Percentiles rank a stretch among this genome's conserved stretches.
These are phyloP conservation scores for Calophaca sinica DNA, from an alignment of 306 rosid genomes.

Conservation along the genomic window DNA sequence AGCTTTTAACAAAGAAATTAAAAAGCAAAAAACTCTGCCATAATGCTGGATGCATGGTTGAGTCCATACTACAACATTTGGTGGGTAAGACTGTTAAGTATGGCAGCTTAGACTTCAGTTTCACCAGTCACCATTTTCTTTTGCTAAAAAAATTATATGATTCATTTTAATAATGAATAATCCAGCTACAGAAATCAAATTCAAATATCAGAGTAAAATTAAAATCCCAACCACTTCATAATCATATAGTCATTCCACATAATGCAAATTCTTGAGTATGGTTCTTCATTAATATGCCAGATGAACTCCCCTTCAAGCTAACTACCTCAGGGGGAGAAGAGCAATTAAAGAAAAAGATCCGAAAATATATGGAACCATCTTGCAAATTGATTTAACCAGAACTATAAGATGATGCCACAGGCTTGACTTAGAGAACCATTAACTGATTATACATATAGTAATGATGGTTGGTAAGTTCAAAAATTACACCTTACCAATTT, in stretches of 20 bases:
- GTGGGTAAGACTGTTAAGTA: slow-evolving; percentile 21
- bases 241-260: slow-evolving; percentile 26
- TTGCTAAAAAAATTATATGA: not conserved
- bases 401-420: too few relatives aligned
- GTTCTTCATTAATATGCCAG: slow-evolving; percentile 32
- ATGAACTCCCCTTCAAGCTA: slow-evolving; percentile 28
- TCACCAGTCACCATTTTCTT: slow-evolving; percentile 9
- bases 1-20: not conserved
- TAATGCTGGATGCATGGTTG: slow-evolving; percentile 29
- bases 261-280: slow-evolving; percentile 9
- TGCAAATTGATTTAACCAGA: too few relatives aligned
- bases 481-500: slow-evolving; percentile 20
- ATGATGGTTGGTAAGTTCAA: slow-evolving; percentile 16
- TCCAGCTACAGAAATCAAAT: slow-evolving; percentile 17
- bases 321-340: slow-evolving; percentile 5
- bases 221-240: slow-evolving; percentile 25
- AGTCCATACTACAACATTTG: not conserved
- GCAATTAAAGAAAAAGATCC: not conserved
- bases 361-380: too few relatives aligned
- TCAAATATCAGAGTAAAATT: slow-evolving; percentile 22
- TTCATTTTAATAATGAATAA: slow-evolving; percentile 24
- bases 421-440: too few relatives aligned
- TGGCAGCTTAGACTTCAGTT: slow-evolving; percentile 13
- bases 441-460: not conserved
- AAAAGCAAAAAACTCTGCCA: slow-evolving; percentile 16